Evolutionary conservation across 352 stramenopile species (phyloP).

Genomic region (Stephanocyclus meneghinianus): DNA sequence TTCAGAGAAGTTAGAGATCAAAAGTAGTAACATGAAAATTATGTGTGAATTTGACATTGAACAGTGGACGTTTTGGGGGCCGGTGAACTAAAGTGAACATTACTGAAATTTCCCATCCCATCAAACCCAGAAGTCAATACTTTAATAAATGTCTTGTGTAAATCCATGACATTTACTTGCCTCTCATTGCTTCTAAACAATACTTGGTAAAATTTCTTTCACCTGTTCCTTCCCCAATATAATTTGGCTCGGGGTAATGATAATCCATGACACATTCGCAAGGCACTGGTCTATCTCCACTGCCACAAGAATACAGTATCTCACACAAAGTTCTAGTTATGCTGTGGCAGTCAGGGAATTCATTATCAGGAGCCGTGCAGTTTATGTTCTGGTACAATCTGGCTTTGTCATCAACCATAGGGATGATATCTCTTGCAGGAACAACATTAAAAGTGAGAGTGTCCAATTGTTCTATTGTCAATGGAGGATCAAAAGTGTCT

Average conservation of each 20-base stretch:
- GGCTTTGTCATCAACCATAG: constrained; percentile 68
- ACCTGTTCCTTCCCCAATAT: constrained; percentile 21
- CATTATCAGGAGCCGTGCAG: constrained; percentile 57
- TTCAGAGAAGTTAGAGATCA: no score
- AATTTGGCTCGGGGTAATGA: constrained; percentile 60
- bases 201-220: constrained; percentile 40
- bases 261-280: constrained; percentile 66
- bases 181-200: constrained; percentile 23
- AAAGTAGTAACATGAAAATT: no score
- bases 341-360: constrained; percentile 62
- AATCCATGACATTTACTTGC: neutral
- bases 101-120: no score
- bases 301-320: constrained; percentile 71
- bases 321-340: constrained; percentile 66
- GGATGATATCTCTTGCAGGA: constrained; percentile 62
- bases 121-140: no score
- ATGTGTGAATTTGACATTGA: no score
- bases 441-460: constrained; percentile 74
- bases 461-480: constrained; percentile 61
- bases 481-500: constrained; percentile 53
- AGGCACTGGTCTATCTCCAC: constrained; percentile 42
- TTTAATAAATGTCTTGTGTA: no score
- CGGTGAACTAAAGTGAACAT: no score
- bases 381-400: constrained; percentile 65
- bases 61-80: no score